phyloP scores from a whole-genome alignment of 148 eudicot genomes.

The Agrostemma githago region DNA sequence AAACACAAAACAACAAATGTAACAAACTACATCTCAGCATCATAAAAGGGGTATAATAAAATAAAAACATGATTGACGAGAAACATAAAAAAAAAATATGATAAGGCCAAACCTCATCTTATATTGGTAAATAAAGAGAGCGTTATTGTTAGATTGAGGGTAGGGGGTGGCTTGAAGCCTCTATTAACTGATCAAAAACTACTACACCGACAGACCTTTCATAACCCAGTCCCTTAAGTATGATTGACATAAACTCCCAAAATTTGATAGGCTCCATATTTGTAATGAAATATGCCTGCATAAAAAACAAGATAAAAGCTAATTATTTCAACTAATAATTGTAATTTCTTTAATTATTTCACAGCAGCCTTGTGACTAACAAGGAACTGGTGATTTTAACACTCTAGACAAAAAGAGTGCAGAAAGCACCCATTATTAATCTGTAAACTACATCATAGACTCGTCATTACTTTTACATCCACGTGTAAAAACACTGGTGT shows the following conservation, averaged over 20 bases:
- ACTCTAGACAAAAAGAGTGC: background rate
- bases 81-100: background rate
- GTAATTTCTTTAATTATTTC: background rate
- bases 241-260: conserved; percentile 90
- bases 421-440: background rate
- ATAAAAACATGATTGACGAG: background rate
- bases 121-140: background rate
- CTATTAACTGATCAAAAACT: background rate
- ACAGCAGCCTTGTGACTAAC: background rate
- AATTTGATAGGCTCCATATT: conserved; percentile 89
- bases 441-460: background rate
- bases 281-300: conserved; percentile 92
- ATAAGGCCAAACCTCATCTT: background rate
- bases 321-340: conserved; percentile 1
- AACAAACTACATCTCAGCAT: conserved; percentile 6
- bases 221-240: conserved; percentile 95
- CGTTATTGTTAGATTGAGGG: no score
- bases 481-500: background rate
- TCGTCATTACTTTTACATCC: background rate
- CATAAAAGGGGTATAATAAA: conserved; percentile 8
- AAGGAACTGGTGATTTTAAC: background rate
- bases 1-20: conserved; percentile 28
- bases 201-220: conserved; percentile 53
- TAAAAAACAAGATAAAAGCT: background rate
- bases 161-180: background rate